Evolutionary conservation across 2,329 filamentous ascomycete species (phyloP), one percentile per base, ranked within the genome.

Genomic region (Purpureocillium lavendulum): DNA sequence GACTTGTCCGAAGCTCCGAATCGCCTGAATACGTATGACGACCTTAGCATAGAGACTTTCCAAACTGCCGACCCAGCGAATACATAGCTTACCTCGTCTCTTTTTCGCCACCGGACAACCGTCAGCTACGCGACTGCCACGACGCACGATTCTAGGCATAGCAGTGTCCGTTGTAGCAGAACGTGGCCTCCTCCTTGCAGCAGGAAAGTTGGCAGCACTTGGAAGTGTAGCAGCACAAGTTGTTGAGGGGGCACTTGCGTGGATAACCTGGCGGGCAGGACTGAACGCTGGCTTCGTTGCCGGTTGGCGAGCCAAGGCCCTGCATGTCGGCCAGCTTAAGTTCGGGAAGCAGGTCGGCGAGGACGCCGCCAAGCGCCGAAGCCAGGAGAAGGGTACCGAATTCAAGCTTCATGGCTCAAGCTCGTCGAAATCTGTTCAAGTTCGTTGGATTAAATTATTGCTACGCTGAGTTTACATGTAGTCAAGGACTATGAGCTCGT

Each of bases 161-260:
- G 40, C 43, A 45, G 29, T 45, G 30, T 16, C 43, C 43, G 10
- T 41, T n/a, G 33, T 30, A 16, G 40, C 43, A 45, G 40, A 7
- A 45, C 7, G 7, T 29, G 24, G 43, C 40, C 8, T 12, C 29
- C 13, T 43, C 32, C 30, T 21, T 7, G 35, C 43, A 45, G 40
- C 43, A 45, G 7, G 43, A 43, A n/a, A 15, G 26, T 3, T 10
- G 1, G 35, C 43, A 45, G 38, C 43, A 45, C 35, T 45, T 45
- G 38, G 12, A 28, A 13, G 43, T 45, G 16, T 7, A 14, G 43
- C 43, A 45, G 40, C 43, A 45, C 10, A 45, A 36, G 11, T 16
- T 13, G 15, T 33, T 38, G 26, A 38, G 5, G 13, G 30, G 30
- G 40, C 40, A 45, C n/a, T 34, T 31, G 7, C 43, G 31, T 16